Percentiles rank a stretch among this genome's conserved stretches.
phyloP scores from a whole-genome alignment of 2,329 filamentous ascomycete genomes.

The Fusarium bactridioides region DNA sequence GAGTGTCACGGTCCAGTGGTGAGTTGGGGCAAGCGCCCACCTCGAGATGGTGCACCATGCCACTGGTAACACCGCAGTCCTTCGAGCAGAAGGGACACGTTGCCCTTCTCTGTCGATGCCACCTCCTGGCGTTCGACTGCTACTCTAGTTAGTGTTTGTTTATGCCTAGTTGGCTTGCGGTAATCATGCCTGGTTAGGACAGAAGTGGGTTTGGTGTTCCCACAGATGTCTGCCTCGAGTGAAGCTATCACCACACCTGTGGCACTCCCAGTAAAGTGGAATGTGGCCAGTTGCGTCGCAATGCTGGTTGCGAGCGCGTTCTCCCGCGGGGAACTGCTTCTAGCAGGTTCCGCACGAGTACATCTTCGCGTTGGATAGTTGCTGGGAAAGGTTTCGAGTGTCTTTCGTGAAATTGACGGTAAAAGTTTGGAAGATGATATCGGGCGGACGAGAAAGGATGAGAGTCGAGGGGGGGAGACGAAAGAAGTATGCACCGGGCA shows the following conservation, averaged over 20 bases:
- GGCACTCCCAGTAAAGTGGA: conserved; percentile 38
- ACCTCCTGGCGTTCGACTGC: neutral
- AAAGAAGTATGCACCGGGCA: neutral
- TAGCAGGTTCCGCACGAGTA: conserved; percentile 40
- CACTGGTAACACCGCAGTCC: conserved; percentile 58
- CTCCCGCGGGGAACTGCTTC: conserved; percentile 34
- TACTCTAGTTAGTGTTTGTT: neutral
- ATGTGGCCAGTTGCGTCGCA: conserved; percentile 36
- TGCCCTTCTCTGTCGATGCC: neutral
- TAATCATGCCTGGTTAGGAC: neutral
- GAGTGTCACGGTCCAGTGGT: conserved; percentile 55
- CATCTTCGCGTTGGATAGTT: neutral
- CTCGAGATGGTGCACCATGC: conserved; percentile 65
- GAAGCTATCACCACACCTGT: conserved; percentile 31
- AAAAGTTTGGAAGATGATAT: neutral
- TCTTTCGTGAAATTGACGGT: neutral
- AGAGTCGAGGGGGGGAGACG: neutral
- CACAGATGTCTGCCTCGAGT: no score
- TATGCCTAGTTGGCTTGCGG: no score
- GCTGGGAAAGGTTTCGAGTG: accelerated
- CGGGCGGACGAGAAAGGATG: neutral
- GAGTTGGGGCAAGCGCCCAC: conserved; percentile 59
- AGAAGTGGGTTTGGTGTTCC: no score
- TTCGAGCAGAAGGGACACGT: conserved; percentile 64
- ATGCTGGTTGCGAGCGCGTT: conserved; percentile 38